A percentile compares a stretch with the other conserved stretches of the same genome.
Evolutionary conservation across 2,329 filamentous ascomycete genomes (phyloP).

Genomic region (Cercospora canescens): DNA sequence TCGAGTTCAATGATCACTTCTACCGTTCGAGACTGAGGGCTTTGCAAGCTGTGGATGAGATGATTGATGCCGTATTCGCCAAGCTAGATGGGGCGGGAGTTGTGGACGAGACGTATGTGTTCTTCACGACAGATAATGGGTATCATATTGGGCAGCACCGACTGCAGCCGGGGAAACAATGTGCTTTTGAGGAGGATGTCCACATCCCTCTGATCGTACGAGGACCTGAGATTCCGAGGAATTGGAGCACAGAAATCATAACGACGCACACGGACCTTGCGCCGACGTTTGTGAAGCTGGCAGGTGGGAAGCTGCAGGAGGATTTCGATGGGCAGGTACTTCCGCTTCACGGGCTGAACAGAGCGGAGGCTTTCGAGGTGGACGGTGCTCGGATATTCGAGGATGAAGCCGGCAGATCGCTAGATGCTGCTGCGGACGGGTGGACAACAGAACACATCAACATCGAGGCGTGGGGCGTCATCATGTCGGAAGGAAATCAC

Average conservation of each 20-base stretch:
- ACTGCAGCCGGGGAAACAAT: conserved; percentile 42
- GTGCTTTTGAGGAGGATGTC: conserved; percentile 42
- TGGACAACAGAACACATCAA: conserved; percentile 39
- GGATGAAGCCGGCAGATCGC: not conserved
- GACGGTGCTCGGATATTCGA: not conserved
- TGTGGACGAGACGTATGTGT: conserved; percentile 50
- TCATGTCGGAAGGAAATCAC: conserved; percentile 35
- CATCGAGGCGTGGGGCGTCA: conserved; percentile 44
- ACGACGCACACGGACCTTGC: conserved; percentile 44
- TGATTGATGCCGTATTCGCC: conserved; percentile 49
- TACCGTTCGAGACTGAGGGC: conserved; percentile 53
- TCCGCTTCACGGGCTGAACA: conserved; percentile 27
- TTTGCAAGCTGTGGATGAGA: conserved; percentile 56
- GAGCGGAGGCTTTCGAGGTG: not conserved
- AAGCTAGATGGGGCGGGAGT: conserved; percentile 44
- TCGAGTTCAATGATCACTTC: conserved; percentile 56
- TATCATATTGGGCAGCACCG: conserved; percentile 44
- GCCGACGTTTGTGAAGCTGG: conserved; percentile 39
- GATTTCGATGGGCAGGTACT: conserved; percentile 41
- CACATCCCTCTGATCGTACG: conserved; percentile 42
- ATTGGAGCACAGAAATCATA: conserved; percentile 34
- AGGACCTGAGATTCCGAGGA: conserved; percentile 38
- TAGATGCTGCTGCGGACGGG: not conserved
- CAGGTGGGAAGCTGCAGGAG: conserved; percentile 30
- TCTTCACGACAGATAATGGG: conserved; percentile 44